phyloP scores from a whole-genome alignment of 2,329 filamentous ascomycete genomes.

The Drechslerella coelobrocha region DNA sequence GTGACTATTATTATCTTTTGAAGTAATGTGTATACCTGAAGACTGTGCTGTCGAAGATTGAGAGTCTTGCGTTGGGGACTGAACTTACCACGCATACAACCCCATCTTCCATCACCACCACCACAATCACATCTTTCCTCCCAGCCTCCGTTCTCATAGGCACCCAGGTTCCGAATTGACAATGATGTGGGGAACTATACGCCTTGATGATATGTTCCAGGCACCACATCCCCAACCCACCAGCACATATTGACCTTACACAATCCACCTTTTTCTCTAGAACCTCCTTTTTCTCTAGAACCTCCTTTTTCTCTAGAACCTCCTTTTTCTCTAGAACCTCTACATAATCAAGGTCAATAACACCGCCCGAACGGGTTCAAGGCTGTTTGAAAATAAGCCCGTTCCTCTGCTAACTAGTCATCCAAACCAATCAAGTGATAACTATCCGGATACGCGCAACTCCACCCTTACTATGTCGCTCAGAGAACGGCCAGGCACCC shows the following conservation, averaged over 20 bases:
- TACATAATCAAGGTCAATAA: slow-evolving; percentile 7
- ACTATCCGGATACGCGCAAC: slow-evolving; percentile 9
- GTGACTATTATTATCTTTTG: neutral
- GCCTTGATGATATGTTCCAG: slow-evolving; percentile 10
- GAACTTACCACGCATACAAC: neutral
- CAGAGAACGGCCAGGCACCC: too few species aligned
- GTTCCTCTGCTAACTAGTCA: slow-evolving; percentile 9
- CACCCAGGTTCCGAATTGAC: slow-evolving; percentile 2
- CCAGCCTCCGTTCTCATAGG: neutral
- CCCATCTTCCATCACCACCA: neutral
- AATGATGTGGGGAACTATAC: slow-evolving; percentile 18
- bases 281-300: neutral
- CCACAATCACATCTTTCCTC: neutral
- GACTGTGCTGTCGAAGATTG: neutral
- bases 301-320: too few species aligned
- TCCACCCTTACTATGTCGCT: neutral
- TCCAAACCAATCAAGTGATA: neutral
- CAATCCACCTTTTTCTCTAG: neutral
- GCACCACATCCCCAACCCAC: slow-evolving; percentile 19
- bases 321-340: too few species aligned
- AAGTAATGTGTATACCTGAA: neutral
- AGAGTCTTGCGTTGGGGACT: too few species aligned
- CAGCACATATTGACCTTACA: neutral
- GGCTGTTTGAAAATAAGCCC: slow-evolving; percentile 4
- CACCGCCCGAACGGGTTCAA: slow-evolving; percentile 20